Evolutionary conservation across 2,329 filamentous ascomycete species (phyloP).

Genomic region (Penicillium concentricum): DNA sequence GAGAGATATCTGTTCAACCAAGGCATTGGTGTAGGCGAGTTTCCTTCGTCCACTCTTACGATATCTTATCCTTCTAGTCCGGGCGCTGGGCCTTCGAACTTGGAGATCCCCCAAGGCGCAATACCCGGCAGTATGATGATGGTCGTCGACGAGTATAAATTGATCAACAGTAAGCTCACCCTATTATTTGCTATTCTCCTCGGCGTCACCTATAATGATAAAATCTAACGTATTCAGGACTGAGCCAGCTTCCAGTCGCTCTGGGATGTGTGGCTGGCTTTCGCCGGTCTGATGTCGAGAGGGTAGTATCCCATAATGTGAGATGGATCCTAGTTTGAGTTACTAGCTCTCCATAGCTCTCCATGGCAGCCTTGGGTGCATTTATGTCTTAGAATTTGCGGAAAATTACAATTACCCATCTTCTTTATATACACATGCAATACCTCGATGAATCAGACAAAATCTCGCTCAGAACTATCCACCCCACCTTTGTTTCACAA

Average conservation of each 20-base stretch:
- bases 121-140: neutral
- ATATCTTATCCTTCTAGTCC: neutral
- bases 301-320: slow-evolving; percentile 6
- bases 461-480: neutral
- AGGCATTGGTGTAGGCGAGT: slow-evolving; percentile 1
- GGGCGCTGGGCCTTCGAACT: neutral
- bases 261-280: slow-evolving; percentile 18
- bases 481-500: neutral
- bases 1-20: slow-evolving; percentile 16
- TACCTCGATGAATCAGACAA: neutral
- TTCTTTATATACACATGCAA: neutral
- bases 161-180: neutral
- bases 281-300: slow-evolving; percentile 15
- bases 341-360: neutral
- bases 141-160: slow-evolving; percentile 1
- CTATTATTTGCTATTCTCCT: neutral
- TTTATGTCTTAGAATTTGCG: no score
- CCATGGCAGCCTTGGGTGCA: neutral
- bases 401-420: neutral
- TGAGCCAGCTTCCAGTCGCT: slow-evolving; percentile 9
- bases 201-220: neutral
- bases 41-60: neutral
- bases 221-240: slow-evolving; percentile 1
- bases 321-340: neutral
- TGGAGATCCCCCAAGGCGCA: neutral